Evolutionary conservation across 805 yeast genomes (phyloP), one percentile per base, ranked within the genome.

Genomic region (Citeromyces nyonsensis): DNA sequence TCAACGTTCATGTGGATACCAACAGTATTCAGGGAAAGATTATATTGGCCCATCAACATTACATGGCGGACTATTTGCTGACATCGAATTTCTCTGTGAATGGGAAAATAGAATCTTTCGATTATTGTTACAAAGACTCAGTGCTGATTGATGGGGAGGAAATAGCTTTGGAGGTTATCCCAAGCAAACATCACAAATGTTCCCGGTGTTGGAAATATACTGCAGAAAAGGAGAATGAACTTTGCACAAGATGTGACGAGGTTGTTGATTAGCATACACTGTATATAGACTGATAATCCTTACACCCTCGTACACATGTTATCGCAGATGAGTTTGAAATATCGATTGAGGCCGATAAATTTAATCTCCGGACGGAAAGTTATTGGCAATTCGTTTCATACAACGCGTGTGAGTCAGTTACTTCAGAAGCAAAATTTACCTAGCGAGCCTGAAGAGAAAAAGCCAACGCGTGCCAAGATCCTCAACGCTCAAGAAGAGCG

Each of bases 121-220:
- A 15, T 13, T 51, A 44, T 32, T 55, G 57, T 11, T 51, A 50
- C 33, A 38, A 51, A 32, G 42, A 41, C 4, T 35, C 41, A n/a
- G 39, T 59, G 2, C 39, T 39, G 2, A 39, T 62, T 3, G 51
- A 43, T 6, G 58, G 49, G 2, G 43, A 42, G 6, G 35, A 11
- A 3, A 30, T 61, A 5, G 41, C 40, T 2, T 44, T 69, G 4
- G 39, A 49, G 3, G 63, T 78, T 3, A 52, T 60, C 34, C 44
- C 41, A 32, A 40, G 54, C 29, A 36, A 48, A 0, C 45, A 57
- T 2, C 54, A 56, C 33, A 85, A 85, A 45, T 91, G 98, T 49
- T 94, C 95, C 5, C 67, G 98, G 48, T 91, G 98, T 54, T 91
- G 98, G 98, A 82, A 82, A 45, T 73, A 56, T 47, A 69, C 68